Conservation (phyloP, 2,329 filamentous ascomycete genomes). For the Xylaria sp. region DNA sequence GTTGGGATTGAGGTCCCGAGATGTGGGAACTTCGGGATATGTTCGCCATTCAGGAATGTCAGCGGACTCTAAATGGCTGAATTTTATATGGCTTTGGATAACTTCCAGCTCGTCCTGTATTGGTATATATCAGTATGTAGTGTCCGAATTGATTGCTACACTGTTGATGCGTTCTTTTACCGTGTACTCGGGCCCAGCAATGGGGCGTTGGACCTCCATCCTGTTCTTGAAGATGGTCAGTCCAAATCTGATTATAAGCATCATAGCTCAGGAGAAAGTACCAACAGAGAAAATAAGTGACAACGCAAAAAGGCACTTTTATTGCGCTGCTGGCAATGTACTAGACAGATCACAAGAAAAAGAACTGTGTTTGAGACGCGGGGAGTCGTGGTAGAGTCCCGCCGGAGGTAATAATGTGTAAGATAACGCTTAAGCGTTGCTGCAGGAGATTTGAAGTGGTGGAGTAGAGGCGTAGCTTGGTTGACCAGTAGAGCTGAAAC, state of each 20-base stretch:
- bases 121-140: background rate
- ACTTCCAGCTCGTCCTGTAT: slow-evolving; percentile 30
- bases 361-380: too few species aligned
- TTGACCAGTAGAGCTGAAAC: too few species aligned
- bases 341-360: too few species aligned
- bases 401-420: too few species aligned
- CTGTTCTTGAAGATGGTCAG: slow-evolving; percentile 17
- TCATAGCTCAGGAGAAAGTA: background rate
- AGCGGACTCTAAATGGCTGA: background rate
- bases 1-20: slow-evolving; percentile 61
- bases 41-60: slow-evolving; percentile 30
- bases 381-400: too few species aligned
- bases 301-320: background rate
- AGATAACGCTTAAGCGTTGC: too few species aligned
- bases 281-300: background rate
- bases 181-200: background rate
- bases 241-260: background rate
- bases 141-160: background rate
- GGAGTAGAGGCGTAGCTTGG: too few species aligned
- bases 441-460: too few species aligned
- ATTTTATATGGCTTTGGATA: slow-evolving; percentile 24
- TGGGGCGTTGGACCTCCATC: slow-evolving; percentile 7
- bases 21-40: slow-evolving; percentile 65
- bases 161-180: background rate
- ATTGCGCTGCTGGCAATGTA: background rate